Base-by-base conservation (phyloP, 2,329 filamentous ascomycete species). In the Anisogramma anomala region DNA sequence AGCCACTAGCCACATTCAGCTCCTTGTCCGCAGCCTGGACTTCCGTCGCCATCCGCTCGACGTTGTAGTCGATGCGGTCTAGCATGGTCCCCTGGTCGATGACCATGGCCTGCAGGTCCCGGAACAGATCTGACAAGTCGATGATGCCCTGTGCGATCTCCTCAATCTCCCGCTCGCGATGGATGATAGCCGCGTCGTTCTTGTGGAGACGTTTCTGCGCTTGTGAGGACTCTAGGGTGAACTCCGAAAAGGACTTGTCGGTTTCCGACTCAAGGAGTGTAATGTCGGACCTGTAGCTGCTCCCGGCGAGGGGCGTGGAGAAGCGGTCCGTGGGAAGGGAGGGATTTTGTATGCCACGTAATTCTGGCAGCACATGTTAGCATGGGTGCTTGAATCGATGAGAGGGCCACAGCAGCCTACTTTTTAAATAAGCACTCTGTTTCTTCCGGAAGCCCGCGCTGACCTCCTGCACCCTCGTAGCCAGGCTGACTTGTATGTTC, bases 141-240 rank as follows among this genome's bases (percentile, higher is more conserved):
- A 98, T 96, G 61, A 98, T 96, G 43, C 91, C 89, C 58, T 95
- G 88, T 2, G 91, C 91, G 49, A 98, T 98, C 53, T 95, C 88
- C 56, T 94, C 93, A 54, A 98, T 98, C 61, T 96, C 91, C 30
- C 84, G 80, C 63, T 98, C 91, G 49, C 91, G 84, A 59, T 96
- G 91, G 47, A 81, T 76, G 52, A 98, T 96, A 27, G 77, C 77
- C 3, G 79, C 71, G 57, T 96, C 89, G 55, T 93, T 87, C 44
- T 79, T 82, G 44, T 79, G 76, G 22, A 83, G 65, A 42, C 75
- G 71, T 50, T 73, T 74, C 54, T 78, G 74, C 41, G 83, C 76
- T 25, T 74, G 72, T 1, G 85, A 84, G 52, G 87, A 83, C 56
- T 88, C 82, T 2, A 96, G 72, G 0, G 89, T 86, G 0, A 82